A percentile compares a stretch with the other conserved stretches of the same genome.
These are phyloP conservation scores for Aspergillus floridensis DNA, from an alignment of 2,329 filamentous ascomycete genomes.

Conservation along the genomic window DNA sequence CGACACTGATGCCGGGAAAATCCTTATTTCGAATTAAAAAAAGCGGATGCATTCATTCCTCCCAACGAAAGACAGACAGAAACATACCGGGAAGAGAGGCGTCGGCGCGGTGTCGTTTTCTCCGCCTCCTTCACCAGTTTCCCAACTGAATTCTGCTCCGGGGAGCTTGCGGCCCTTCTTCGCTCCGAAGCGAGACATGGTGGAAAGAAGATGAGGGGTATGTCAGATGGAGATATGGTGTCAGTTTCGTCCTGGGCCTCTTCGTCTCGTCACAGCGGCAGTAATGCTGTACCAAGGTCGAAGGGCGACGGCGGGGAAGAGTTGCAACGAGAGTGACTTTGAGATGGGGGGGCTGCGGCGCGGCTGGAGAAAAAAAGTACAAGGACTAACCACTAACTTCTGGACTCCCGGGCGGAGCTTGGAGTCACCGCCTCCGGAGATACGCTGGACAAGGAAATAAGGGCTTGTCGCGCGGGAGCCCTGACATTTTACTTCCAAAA, in stretches of 20 bases:
- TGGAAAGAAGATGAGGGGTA: not conserved
- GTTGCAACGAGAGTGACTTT: not conserved
- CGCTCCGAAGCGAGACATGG: slow-evolving; percentile 42
- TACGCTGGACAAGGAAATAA: slow-evolving; percentile 8
- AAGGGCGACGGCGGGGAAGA: not conserved
- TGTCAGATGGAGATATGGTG: not conserved
- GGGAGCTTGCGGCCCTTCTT: slow-evolving; percentile 40
- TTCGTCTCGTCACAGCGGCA: not conserved
- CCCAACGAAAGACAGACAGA: not conserved
- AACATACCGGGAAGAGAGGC: slow-evolving; percentile 48
- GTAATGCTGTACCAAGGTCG: not conserved
- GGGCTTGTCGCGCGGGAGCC: slow-evolving; percentile 10
- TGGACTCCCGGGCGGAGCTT: not conserved
- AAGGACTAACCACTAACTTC: no score
- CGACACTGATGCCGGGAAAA: not conserved
- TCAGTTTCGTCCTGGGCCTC: not conserved
- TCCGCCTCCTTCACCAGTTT: slow-evolving; percentile 36
- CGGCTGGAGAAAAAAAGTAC: slow-evolving; percentile 5
- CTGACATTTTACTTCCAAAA: not conserved
- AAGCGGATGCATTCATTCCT: not conserved
- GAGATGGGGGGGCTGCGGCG: not conserved
- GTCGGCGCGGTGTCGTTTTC: slow-evolving; percentile 45
- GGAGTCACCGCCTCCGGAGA: slow-evolving; percentile 24
- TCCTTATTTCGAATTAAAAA: not conserved
- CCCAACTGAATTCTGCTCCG: slow-evolving; percentile 44